Percentiles rank a stretch among this genome's conserved stretches.
Conservation (phyloP, 176 grass and related monocot genomes). For the barley (Hordeum vulgare) region DNA sequence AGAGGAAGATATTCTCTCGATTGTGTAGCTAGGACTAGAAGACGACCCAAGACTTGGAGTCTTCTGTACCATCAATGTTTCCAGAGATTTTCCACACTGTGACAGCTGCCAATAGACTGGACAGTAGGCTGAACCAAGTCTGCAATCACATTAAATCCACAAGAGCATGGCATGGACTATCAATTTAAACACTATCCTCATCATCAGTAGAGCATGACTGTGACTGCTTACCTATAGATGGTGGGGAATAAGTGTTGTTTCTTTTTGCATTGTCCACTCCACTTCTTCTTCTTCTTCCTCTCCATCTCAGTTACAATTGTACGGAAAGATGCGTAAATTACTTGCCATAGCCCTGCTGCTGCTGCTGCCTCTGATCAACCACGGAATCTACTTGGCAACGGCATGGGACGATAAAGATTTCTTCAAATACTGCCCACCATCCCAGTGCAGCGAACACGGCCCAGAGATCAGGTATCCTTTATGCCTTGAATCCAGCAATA, state of each 20-base stretch:
- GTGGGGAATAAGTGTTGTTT: too few relatives aligned
- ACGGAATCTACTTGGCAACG: neutral
- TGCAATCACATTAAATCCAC: too few relatives aligned
- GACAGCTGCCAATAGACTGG: too few relatives aligned
- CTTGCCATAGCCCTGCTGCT: neutral
- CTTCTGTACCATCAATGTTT: too few relatives aligned
- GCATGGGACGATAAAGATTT: slow-evolving; percentile 15
- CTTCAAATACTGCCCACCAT: neutral
- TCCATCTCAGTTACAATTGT: neutral
- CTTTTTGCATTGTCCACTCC: too few relatives aligned
- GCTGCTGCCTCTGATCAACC: neutral
- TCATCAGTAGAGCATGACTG: neutral
- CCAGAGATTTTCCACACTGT: too few relatives aligned
- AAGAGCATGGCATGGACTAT: too few relatives aligned
- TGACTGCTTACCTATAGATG: neutral
- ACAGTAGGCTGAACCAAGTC: too few relatives aligned
- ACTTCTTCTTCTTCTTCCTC: neutral
- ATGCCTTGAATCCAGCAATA: slow-evolving; percentile 11
- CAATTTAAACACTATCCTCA: too few relatives aligned
- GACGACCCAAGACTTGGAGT: too few relatives aligned
- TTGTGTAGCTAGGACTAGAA: too few relatives aligned
- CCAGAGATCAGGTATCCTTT: neutral
- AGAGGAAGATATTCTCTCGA: too few relatives aligned
- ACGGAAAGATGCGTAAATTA: neutral
- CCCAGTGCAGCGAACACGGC: neutral